A percentile compares a stretch with the other conserved stretches of the same genome.
Evolutionary conservation across 2,329 filamentous ascomycete genomes (phyloP).

Genomic region (Hymenotorrendiella dingleyae): DNA sequence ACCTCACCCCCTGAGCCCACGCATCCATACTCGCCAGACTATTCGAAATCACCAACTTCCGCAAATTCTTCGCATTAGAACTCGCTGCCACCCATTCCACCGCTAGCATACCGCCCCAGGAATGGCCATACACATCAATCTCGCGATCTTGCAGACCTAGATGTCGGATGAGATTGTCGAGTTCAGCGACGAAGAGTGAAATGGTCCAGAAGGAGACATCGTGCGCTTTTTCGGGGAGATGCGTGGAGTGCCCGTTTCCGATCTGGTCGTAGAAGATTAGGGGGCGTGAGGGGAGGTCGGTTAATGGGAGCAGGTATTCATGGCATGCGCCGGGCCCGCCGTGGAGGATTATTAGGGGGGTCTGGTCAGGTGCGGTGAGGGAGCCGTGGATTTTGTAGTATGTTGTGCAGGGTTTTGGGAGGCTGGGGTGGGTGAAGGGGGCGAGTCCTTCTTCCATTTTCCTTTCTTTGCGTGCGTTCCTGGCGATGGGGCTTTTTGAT

Average conservation of each 20-base stretch:
- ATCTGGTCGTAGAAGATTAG: slow-evolving; percentile 51
- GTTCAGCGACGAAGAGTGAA: slow-evolving; percentile 42
- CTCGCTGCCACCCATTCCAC: slow-evolving; percentile 8
- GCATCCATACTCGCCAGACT: slow-evolving; percentile 5
- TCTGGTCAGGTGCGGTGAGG: background rate
- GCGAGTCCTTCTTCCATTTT: background rate
- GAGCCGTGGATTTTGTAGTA: background rate
- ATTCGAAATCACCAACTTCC: slow-evolving; percentile 3
- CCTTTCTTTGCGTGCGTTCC: no score
- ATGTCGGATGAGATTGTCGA: slow-evolving; percentile 40
- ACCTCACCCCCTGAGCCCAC: background rate
- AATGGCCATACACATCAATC: slow-evolving; percentile 1
- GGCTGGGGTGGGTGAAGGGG: background rate
- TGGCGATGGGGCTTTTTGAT: no score
- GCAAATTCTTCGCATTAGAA: background rate
- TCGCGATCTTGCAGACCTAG: slow-evolving; percentile 33
- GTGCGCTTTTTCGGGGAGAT: slow-evolving; percentile 39
- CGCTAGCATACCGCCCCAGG: slow-evolving; percentile 2
- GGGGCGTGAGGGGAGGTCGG: slow-evolving; percentile 29
- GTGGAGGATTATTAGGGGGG: background rate
- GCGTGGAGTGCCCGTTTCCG: slow-evolving; percentile 43
- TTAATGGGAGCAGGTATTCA: slow-evolving; percentile 1
- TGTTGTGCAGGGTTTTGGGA: background rate
- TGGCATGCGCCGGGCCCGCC: background rate
- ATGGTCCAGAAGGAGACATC: slow-evolving; percentile 42